Evolutionary conservation across 2,329 filamentous ascomycete genomes (phyloP).

Genomic region (Fusarium brachygibbosum): DNA sequence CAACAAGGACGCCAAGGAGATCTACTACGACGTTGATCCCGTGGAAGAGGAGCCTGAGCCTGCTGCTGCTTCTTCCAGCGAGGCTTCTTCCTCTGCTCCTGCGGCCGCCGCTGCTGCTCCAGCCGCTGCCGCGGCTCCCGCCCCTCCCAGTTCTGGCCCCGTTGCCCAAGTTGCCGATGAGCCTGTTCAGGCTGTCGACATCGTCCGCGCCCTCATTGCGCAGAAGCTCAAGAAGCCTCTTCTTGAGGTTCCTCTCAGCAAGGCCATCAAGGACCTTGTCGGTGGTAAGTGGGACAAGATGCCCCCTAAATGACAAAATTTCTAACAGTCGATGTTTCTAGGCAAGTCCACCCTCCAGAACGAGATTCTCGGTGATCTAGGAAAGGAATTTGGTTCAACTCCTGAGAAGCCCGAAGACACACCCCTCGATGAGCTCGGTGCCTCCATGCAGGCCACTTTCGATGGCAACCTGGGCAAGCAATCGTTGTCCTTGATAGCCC

Average conservation of each 20-base stretch:
- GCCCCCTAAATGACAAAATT: not conserved
- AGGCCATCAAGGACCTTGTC: constrained; percentile 98
- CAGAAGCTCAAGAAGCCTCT: constrained; percentile 98
- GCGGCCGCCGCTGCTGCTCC: constrained; percentile 69
- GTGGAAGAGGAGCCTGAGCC: constrained; percentile 88
- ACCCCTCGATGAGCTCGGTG: constrained; percentile 93
- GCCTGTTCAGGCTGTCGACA: constrained; percentile 89
- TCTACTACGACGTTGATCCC: constrained; percentile 98
- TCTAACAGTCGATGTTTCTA: constrained; percentile 55
- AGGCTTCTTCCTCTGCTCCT: constrained; percentile 63
- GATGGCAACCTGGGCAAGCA: constrained; percentile 98
- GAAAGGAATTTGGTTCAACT: constrained; percentile 98
- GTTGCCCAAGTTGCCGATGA: constrained; percentile 88
- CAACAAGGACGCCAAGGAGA: constrained; percentile 99
- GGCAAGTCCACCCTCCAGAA: constrained; percentile 99
- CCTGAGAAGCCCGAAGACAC: constrained; percentile 99
- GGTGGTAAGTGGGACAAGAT: constrained; percentile 76
- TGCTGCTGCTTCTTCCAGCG: constrained; percentile 61
- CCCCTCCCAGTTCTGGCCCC: constrained; percentile 82
- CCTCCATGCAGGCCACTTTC: constrained; percentile 97
- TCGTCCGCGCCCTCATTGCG: constrained; percentile 89
- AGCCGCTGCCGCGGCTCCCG: constrained; percentile 67
- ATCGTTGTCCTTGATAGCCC: constrained; percentile 90
- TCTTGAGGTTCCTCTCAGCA: constrained; percentile 88
- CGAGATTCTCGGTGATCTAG: constrained; percentile 96